These are phyloP conservation scores for Aureobasidium leucospermi DNA, from an alignment of 2,329 filamentous ascomycete species.

Conservation along the genomic window DNA sequence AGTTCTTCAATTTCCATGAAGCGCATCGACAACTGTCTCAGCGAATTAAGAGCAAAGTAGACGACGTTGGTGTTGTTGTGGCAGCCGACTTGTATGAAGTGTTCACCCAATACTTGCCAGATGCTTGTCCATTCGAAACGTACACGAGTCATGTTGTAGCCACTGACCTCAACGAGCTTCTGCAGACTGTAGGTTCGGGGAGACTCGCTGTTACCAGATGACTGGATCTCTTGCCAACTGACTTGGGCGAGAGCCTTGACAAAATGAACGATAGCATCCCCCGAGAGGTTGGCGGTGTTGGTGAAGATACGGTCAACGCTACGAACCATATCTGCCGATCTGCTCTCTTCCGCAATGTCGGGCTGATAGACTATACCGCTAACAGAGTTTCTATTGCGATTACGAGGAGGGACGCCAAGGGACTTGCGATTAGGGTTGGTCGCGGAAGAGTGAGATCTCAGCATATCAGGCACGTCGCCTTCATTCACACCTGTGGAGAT, in stretches of 20 bases:
- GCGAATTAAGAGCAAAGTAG: constrained; percentile 91
- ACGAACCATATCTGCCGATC: constrained; percentile 87
- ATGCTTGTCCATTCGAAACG: constrained; percentile 98
- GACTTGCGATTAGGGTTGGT: constrained; percentile 54
- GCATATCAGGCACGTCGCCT: constrained; percentile 83
- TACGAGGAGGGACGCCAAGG: constrained; percentile 52
- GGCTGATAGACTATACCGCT: constrained; percentile 48
- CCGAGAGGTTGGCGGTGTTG: constrained; percentile 86
- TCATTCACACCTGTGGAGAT: constrained; percentile 94
- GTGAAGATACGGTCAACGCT: constrained; percentile 94
- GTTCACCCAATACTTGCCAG: constrained; percentile 94
- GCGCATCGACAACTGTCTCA: constrained; percentile 93
- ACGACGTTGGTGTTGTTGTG: constrained; percentile 95
- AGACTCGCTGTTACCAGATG: constrained; percentile 90
- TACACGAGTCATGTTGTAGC: constrained; percentile 99
- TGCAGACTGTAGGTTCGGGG: constrained; percentile 95
- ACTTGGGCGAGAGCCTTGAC: constrained; percentile 88
- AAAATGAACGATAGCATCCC: constrained; percentile 92
- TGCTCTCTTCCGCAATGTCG: constrained; percentile 84
- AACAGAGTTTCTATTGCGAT: constrained; percentile 35
- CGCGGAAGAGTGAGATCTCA: constrained; percentile 49
- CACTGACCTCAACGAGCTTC: constrained; percentile 97
- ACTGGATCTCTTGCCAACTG: constrained; percentile 98
- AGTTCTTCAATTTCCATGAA: constrained; percentile 98
- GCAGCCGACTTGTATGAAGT: constrained; percentile 97